phyloP scores from a whole-genome alignment of 139 green algal species.

The Picochlorum sp. region DNA sequence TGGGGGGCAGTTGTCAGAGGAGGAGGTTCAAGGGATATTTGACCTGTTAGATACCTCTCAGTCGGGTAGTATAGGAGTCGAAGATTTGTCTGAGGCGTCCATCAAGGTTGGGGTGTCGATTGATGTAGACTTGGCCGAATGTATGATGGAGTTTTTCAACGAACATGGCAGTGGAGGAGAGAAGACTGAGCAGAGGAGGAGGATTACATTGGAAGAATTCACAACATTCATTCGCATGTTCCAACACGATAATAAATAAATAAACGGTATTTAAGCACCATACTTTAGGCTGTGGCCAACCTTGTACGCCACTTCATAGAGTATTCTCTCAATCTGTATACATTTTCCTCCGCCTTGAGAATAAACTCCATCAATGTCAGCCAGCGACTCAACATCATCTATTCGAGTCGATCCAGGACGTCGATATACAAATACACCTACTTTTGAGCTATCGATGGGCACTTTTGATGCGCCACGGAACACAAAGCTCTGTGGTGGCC shows the following conservation, averaged over 20 bases:
- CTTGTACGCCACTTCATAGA: conserved; percentile 66
- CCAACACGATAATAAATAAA: background rate
- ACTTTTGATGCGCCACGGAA: conserved; percentile 18
- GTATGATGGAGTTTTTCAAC: no score
- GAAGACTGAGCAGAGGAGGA: no score
- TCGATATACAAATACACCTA: conserved; percentile 36
- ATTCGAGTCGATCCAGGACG: conserved; percentile 46
- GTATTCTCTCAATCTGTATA: conserved; percentile 45
- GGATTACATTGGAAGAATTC: background rate
- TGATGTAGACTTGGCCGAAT: no score
- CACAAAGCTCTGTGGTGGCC: conserved; percentile 51
- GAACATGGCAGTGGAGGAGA: no score
- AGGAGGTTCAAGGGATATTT: no score
- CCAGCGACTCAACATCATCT: conserved; percentile 32
- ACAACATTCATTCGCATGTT: background rate
- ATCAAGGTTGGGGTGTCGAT: no score
- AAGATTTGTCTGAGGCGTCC: no score
- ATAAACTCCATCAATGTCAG: conserved; percentile 11
- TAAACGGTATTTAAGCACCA: conserved; percentile 37
- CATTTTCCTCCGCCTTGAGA: conserved; percentile 21
- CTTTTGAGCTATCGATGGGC: conserved; percentile 1
- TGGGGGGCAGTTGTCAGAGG: no score
- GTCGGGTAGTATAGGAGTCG: no score
- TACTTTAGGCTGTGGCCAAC: conserved; percentile 60
- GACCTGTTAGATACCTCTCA: no score